Evolutionary conservation across 2,329 filamentous ascomycete species (phyloP).

Genomic region (Cercospora berteroae): DNA sequence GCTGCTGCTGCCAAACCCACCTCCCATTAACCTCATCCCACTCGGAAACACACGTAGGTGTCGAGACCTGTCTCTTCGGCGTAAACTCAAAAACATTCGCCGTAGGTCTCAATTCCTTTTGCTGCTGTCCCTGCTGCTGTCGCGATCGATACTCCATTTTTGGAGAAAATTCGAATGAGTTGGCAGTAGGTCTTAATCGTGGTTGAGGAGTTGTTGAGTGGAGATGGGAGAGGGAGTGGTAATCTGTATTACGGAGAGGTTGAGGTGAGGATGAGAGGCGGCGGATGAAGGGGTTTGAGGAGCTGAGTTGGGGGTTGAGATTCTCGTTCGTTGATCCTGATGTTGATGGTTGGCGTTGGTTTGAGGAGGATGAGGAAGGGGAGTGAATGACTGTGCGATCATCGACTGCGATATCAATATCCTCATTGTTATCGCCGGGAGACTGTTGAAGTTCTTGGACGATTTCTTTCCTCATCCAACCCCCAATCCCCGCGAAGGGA

Average conservation of each 20-base stretch:
- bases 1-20: not conserved
- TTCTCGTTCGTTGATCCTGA: not conserved
- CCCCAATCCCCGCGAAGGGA: not conserved
- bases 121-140: not conserved
- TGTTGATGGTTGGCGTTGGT: not conserved
- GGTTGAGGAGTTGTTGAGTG: not conserved
- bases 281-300: slow-evolving; percentile 4
- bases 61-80: not conserved
- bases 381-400: slow-evolving; percentile 1
- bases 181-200: not conserved
- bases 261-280: not conserved
- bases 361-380: not conserved
- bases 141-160: not conserved
- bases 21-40: not conserved
- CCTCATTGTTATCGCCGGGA: too few species aligned
- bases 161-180: not conserved
- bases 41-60: not conserved
- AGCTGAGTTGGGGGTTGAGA: not conserved
- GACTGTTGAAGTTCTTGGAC: not conserved
- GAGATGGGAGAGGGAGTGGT: not conserved
- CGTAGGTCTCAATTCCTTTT: not conserved
- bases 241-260: not conserved
- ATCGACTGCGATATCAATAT: not conserved
- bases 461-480: not conserved
- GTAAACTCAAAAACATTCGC: not conserved